These are phyloP conservation scores for Neurospora tetrasperma DNA, from an alignment of 495 filamentous ascomycete genomes.

Conservation along the genomic window DNA sequence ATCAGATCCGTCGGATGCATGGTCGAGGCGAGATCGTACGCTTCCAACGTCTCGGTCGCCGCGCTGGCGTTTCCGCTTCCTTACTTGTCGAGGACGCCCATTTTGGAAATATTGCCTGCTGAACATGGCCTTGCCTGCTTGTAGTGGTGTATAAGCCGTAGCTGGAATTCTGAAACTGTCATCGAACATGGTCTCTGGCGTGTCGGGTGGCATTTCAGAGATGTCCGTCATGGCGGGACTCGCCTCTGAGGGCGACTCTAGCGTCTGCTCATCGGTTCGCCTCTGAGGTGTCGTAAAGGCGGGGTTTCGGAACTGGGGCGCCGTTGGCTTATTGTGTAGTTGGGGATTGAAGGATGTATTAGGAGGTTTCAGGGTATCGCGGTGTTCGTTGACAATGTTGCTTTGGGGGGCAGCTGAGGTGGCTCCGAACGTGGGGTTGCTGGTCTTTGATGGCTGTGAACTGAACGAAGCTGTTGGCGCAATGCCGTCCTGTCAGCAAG, in stretches of 20 bases:
- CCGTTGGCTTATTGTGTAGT: conserved; percentile 24
- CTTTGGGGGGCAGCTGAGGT: not conserved
- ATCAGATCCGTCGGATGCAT: conserved; percentile 51
- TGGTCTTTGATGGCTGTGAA: not conserved
- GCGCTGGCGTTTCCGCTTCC: conserved; percentile 35
- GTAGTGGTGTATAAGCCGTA: conserved; percentile 28
- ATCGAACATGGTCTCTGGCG: conserved; percentile 27
- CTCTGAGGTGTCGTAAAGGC: conserved; percentile 77
- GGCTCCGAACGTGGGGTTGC: not conserved
- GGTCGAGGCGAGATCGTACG: conserved; percentile 27
- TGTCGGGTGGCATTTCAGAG: conserved; percentile 48
- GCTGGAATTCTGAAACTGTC: conserved; percentile 19
- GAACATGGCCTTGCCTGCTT: conserved; percentile 27
- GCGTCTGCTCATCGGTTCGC: conserved; percentile 48
- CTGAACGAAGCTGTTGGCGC: not conserved
- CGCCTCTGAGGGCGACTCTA: conserved; percentile 67
- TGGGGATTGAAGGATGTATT: conserved; percentile 27
- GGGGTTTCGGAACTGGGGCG: conserved; percentile 50
- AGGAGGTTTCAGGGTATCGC: conserved; percentile 11
- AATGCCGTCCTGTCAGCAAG: not conserved
- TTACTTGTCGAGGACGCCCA: conserved; percentile 36
- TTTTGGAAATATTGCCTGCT: conserved; percentile 21
- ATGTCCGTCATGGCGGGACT: conserved; percentile 58
- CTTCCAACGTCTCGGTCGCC: conserved; percentile 35
- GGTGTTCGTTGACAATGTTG: not conserved